phyloP scores from a whole-genome alignment of 169 alveolate genomes.

The Ichthyophthirius multifiliis region DNA sequence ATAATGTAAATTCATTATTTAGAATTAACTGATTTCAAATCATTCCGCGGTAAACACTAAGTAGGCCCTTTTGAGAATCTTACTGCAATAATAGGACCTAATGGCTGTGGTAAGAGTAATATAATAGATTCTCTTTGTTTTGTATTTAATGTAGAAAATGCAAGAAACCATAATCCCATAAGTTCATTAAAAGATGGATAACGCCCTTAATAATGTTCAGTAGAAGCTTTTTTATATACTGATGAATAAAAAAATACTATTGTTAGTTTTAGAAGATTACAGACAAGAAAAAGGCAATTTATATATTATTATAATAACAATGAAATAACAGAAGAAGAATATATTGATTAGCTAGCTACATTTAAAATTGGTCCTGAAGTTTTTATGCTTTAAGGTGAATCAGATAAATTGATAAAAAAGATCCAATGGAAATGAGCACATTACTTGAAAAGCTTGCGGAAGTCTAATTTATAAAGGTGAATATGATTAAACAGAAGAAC shows the following conservation, averaged over 20 bases:
- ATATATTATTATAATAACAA: neutral
- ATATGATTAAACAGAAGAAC: neutral
- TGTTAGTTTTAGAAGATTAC: neutral
- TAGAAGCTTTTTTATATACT: neutral
- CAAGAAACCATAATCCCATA: neutral
- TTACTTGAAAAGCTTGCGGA: neutral
- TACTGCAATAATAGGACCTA: constrained; percentile 94
- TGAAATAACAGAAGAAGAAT: neutral
- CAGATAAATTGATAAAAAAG: neutral
- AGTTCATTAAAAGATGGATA: neutral
- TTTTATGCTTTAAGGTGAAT: neutral
- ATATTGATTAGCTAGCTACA: neutral
- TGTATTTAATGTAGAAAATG: constrained; percentile 15
- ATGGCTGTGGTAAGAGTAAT: constrained; percentile 93
- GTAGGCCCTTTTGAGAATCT: constrained; percentile 87
- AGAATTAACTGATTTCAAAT: constrained; percentile 81
- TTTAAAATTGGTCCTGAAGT: neutral
- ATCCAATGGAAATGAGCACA: neutral
- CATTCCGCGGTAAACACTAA: constrained; percentile 89
- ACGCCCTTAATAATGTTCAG: neutral
- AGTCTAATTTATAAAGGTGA: neutral
- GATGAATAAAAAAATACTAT: neutral
- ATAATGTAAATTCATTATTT: neutral
- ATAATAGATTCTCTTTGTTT: constrained; percentile 87
- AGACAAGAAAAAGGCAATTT: neutral